Percentiles rank a stretch among this genome's conserved stretches.
Conservation (phyloP, 2,329 filamentous ascomycete species). For the Pyrenochaeta sp. region DNA sequence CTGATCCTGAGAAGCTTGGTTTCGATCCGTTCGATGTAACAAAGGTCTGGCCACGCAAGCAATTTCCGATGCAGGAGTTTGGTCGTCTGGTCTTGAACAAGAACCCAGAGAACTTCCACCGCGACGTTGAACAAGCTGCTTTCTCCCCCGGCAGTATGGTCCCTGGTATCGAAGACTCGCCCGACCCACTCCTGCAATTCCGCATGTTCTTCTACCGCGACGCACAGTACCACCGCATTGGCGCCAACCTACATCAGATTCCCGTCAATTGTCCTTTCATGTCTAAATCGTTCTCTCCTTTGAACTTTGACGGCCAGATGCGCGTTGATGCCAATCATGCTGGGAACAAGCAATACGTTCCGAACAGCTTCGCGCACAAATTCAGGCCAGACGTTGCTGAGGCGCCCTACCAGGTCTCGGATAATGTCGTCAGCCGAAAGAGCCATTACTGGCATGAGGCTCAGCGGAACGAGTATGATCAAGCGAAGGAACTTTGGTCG, state of each 20-base stretch:
- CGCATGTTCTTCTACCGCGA: conserved; percentile 48
- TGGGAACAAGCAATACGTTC: conserved; percentile 61
- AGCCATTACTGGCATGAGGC: conserved; percentile 65
- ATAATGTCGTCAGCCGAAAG: conserved; percentile 61
- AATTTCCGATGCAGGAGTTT: conserved; percentile 61
- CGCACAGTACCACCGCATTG: conserved; percentile 62
- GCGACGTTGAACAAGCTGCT: conserved; percentile 47
- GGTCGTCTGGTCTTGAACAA: conserved; percentile 62
- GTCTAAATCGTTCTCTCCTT: conserved; percentile 55
- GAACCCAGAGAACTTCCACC: conserved; percentile 62
- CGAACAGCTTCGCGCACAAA: conserved; percentile 62
- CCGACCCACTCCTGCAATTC: conserved; percentile 31
- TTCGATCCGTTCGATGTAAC: conserved; percentile 65
- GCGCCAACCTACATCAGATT: conserved; percentile 62
- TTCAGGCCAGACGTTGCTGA: conserved; percentile 63
- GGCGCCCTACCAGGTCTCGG: conserved; percentile 58
- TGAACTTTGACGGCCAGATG: conserved; percentile 61
- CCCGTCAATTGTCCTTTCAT: conserved; percentile 59
- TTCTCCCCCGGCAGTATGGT: conserved; percentile 63
- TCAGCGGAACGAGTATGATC: conserved; percentile 62
- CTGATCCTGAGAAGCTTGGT: conserved; percentile 58
- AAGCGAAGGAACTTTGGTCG: conserved; percentile 59
- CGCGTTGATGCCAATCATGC: conserved; percentile 58
- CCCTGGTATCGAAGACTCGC: conserved; percentile 58
- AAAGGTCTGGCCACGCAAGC: conserved; percentile 60